These are phyloP conservation scores for Peziza echinospora DNA, from an alignment of 495 filamentous ascomycete genomes.

Conservation along the genomic window DNA sequence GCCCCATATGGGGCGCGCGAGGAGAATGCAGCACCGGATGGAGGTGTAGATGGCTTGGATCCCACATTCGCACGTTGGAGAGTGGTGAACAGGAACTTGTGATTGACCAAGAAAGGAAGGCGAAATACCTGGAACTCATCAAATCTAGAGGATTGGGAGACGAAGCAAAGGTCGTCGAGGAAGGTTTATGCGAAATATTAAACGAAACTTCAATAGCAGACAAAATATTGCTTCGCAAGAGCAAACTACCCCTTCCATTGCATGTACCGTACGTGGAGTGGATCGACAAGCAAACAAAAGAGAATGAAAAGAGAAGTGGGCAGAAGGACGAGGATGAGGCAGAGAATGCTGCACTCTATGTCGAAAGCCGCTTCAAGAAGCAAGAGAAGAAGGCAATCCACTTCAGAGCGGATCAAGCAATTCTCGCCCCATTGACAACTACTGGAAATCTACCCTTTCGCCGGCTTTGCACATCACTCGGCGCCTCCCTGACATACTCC, in stretches of 20 bases:
- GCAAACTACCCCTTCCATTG: slow-evolving; percentile 41
- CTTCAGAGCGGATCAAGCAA: slow-evolving; percentile 78
- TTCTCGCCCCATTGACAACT: slow-evolving; percentile 68
- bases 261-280: slow-evolving; percentile 56
- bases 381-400: slow-evolving; percentile 87
- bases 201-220: slow-evolving; percentile 45
- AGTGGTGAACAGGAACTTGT: slow-evolving; percentile 66
- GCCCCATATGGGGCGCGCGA: slow-evolving; percentile 53
- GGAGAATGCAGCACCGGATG: slow-evolving; percentile 61
- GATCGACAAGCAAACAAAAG: slow-evolving; percentile 43
- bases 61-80: slow-evolving; percentile 56
- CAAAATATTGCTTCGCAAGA: slow-evolving; percentile 49
- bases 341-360: slow-evolving; percentile 57
- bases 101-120: slow-evolving; percentile 25
- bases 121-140: slow-evolving; percentile 17
- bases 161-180: slow-evolving; percentile 2
- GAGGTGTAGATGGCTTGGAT: slow-evolving; percentile 74
- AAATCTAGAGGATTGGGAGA: slow-evolving; percentile 5
- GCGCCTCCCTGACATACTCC: slow-evolving; percentile 84
- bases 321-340: slow-evolving; percentile 28
- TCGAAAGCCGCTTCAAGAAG: slow-evolving; percentile 63
- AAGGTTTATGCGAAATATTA: slow-evolving; percentile 27
- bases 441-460: slow-evolving; percentile 97
- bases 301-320: too few species aligned
- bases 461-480: slow-evolving; percentile 70